Evolutionary conservation across 805 yeast species (phyloP).

Genomic region (Nakazawaea laoshanensis): DNA sequence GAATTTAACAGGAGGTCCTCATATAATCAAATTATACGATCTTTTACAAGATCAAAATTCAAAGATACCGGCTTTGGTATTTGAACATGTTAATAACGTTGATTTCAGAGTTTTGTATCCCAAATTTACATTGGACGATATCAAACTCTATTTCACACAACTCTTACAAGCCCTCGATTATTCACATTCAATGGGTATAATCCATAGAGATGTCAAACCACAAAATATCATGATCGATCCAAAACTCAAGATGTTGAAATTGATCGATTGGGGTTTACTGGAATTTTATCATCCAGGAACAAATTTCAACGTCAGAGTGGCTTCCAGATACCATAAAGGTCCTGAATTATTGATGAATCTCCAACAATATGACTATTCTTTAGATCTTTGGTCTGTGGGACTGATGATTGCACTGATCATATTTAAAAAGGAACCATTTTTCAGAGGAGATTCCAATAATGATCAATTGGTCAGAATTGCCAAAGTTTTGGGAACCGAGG

Average conservation of each 20-base stretch:
- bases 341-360: constrained; percentile 82
- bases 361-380: constrained; percentile 78
- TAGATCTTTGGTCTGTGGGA: constrained; percentile 88
- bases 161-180: constrained; percentile 81
- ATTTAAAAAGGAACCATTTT: constrained; percentile 84
- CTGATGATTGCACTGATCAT: constrained; percentile 87
- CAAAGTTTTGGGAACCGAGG: constrained; percentile 79
- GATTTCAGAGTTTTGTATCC: constrained; percentile 87
- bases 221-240: constrained; percentile 94
- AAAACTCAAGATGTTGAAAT: constrained; percentile 44
- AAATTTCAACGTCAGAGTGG: constrained; percentile 87
- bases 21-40: constrained; percentile 66
- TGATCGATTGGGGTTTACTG: constrained; percentile 94
- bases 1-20: constrained; percentile 78
- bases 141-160: constrained; percentile 77
- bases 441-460: constrained; percentile 85
- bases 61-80: constrained; percentile 82
- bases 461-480: constrained; percentile 90
- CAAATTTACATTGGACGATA: constrained; percentile 63
- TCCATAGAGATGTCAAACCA: constrained; percentile 92
- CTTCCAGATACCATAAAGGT: constrained; percentile 86
- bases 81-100: constrained; percentile 75
- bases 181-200: constrained; percentile 89
- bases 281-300: constrained; percentile 88
- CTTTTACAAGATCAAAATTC: constrained; percentile 82